phyloP scores from a whole-genome alignment of 1,139 yeast species.

The Candida pseudocylindracea region DNA sequence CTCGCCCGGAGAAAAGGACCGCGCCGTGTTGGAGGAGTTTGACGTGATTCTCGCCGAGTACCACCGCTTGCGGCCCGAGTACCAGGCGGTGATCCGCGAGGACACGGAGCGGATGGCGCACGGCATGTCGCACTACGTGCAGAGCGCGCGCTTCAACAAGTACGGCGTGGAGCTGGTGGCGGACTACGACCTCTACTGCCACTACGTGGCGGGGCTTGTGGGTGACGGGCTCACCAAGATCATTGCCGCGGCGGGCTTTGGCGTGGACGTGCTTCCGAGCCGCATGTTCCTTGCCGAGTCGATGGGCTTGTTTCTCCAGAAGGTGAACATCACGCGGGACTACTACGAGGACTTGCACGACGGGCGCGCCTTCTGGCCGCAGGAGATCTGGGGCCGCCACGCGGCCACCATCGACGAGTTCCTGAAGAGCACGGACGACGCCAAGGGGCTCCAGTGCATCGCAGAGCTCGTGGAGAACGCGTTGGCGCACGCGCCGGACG shows the following conservation, averaged over 20 bases:
- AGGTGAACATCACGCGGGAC: slow-evolving; percentile 90
- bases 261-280: slow-evolving; percentile 26
- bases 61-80: slow-evolving; percentile 49
- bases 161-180: slow-evolving; percentile 57
- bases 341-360: slow-evolving; percentile 82
- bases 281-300: slow-evolving; percentile 44
- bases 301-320: slow-evolving; percentile 91
- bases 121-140: slow-evolving; percentile 92
- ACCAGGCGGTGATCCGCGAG: slow-evolving; percentile 58
- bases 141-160: slow-evolving; percentile 54
- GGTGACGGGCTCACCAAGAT: slow-evolving; percentile 87
- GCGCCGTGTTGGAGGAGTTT: slow-evolving; percentile 40
- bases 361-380: slow-evolving; percentile 93
- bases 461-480: slow-evolving; percentile 70
- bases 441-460: slow-evolving; percentile 47
- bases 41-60: slow-evolving; percentile 35
- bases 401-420: slow-evolving; percentile 43
- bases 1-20: slow-evolving; percentile 61
- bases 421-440: slow-evolving; percentile 15
- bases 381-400: slow-evolving; percentile 77
- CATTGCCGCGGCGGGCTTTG: slow-evolving; percentile 46
- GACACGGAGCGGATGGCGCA: slow-evolving; percentile 79
- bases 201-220: slow-evolving; percentile 92
- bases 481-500: slow-evolving; percentile 56
- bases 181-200: slow-evolving; percentile 84